phyloP scores from a whole-genome alignment of 2,329 filamentous ascomycete genomes.

The Pseudogymnoascus verrucosus region DNA sequence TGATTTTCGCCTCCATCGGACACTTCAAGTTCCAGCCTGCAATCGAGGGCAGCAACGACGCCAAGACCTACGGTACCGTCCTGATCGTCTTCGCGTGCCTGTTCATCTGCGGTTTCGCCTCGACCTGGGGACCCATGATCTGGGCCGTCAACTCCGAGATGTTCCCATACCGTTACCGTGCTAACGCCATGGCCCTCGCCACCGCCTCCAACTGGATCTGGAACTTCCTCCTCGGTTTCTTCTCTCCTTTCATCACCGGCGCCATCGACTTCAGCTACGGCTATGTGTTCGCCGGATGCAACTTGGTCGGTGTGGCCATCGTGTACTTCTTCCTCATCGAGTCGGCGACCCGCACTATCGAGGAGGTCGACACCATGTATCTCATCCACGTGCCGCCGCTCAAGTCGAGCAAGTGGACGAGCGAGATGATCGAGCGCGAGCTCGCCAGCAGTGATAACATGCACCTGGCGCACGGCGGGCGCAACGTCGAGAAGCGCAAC shows the following conservation, averaged over 20 bases:
- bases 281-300: constrained; percentile 68
- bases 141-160: constrained; percentile 63
- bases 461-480: not conserved
- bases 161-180: constrained; percentile 55
- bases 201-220: constrained; percentile 60
- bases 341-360: constrained; percentile 33
- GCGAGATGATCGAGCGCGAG: constrained; percentile 8
- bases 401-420: constrained; percentile 26
- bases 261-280: constrained; percentile 67
- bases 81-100: constrained; percentile 68
- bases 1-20: constrained; percentile 47
- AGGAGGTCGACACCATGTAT: constrained; percentile 23
- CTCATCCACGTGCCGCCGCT: constrained; percentile 31
- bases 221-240: constrained; percentile 70
- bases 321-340: constrained; percentile 76
- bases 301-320: constrained; percentile 53
- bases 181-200: constrained; percentile 51
- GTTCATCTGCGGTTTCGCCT: constrained; percentile 66
- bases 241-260: constrained; percentile 69
- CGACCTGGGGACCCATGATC: constrained; percentile 61
- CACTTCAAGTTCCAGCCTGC: constrained; percentile 47
- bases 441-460: not conserved
- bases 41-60: constrained; percentile 30
- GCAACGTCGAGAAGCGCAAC: constrained; percentile 8
- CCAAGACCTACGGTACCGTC: constrained; percentile 45